These are phyloP conservation scores for Nakazawaea populi DNA, from an alignment of 805 yeast genomes.

Conservation along the genomic window DNA sequence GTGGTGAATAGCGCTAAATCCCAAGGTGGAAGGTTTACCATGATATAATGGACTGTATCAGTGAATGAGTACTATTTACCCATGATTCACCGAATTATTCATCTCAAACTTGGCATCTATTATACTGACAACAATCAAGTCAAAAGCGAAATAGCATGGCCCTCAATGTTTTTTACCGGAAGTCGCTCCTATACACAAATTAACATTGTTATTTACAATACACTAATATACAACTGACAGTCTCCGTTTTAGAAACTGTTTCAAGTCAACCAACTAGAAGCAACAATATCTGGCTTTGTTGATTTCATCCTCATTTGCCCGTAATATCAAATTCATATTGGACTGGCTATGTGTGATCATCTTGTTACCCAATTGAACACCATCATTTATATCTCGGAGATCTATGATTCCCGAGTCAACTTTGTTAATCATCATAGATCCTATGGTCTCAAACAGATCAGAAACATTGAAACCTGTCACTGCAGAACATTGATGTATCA, in stretches of 20 bases:
- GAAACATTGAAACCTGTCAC: conserved; percentile 32
- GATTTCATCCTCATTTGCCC: not conserved
- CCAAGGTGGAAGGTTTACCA: too few species aligned
- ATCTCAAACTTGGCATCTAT: not conserved
- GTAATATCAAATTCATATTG: conserved; percentile 1
- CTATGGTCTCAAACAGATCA: conserved; percentile 32
- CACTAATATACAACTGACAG: too few species aligned
- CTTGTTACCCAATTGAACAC: conserved; percentile 8
- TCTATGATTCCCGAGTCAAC: conserved; percentile 34
- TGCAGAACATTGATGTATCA: conserved; percentile 30
- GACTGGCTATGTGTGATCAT: conserved; percentile 5
- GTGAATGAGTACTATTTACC: too few species aligned
- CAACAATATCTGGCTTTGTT: not conserved
- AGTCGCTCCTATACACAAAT: too few species aligned
- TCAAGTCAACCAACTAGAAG: not conserved
- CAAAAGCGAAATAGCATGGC: too few species aligned
- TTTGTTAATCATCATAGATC: conserved; percentile 36
- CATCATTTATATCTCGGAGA: conserved; percentile 3
- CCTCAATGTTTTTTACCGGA: too few species aligned
- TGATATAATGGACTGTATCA: too few species aligned
- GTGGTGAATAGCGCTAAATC: too few species aligned
- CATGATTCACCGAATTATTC: not conserved
- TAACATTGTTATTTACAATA: too few species aligned
- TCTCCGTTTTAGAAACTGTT: too few species aligned
- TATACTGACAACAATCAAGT: too few species aligned